These are phyloP conservation scores for Cetradonia linearis DNA, from an alignment of 495 filamentous ascomycete genomes.

Conservation along the genomic window DNA sequence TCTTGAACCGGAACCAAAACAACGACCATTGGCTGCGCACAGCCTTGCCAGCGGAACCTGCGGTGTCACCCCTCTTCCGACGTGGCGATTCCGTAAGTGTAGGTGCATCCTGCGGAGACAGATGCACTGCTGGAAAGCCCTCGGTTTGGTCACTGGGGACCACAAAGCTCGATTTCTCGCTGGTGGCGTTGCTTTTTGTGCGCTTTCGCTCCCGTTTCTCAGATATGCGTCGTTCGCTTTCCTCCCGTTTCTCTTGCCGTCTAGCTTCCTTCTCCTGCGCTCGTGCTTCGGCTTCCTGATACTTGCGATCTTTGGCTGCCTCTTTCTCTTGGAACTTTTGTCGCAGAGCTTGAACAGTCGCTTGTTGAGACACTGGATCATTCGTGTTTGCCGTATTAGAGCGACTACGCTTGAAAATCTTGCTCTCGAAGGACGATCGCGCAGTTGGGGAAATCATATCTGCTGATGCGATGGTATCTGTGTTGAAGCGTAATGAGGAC, in stretches of 20 bases:
- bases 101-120: neutral
- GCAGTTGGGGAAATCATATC: constrained; percentile 39
- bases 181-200: constrained; percentile 22
- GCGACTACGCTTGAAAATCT: constrained; percentile 40
- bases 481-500: constrained; percentile 38
- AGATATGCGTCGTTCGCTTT: constrained; percentile 20
- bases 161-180: constrained; percentile 23
- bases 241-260: constrained; percentile 33
- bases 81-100: neutral
- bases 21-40: constrained; percentile 22
- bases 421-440: constrained; percentile 47
- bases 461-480: constrained; percentile 37
- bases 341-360: constrained; percentile 44
- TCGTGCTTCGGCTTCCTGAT: constrained; percentile 33
- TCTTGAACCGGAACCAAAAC: constrained; percentile 25
- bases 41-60: constrained; percentile 18
- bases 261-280: constrained; percentile 42
- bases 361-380: constrained; percentile 43
- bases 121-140: neutral
- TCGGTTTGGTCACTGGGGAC: neutral
- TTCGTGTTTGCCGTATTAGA: constrained; percentile 35
- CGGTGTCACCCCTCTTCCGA: constrained; percentile 8
- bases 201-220: constrained; percentile 21
- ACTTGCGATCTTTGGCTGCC: constrained; percentile 46
- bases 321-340: constrained; percentile 50